Evolutionary conservation across 1,284 basidiomycete genomes (phyloP).

Genomic region (Mycena citricolor): DNA sequence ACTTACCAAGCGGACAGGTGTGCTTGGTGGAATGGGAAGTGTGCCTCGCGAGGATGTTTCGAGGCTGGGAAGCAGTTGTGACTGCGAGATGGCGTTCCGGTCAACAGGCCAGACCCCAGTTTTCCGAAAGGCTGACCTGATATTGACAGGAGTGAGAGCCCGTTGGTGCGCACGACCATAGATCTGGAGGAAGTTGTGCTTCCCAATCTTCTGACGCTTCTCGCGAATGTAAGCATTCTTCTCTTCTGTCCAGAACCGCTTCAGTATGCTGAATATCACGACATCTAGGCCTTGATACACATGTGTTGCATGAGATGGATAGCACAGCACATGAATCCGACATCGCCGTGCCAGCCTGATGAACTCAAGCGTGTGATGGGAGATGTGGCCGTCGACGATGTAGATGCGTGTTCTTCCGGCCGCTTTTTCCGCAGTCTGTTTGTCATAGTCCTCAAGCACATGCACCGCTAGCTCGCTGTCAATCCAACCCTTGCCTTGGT

Average conservation of each 20-base stretch:
- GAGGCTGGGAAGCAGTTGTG: conserved; percentile 20
- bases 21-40: not conserved
- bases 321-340: conserved; percentile 39
- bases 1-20: too few species aligned
- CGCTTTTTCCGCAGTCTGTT: conserved; percentile 33
- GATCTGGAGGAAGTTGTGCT: too few species aligned
- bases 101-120: conserved; percentile 19
- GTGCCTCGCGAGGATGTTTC: conserved; percentile 11
- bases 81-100: conserved; percentile 11
- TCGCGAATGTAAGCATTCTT: conserved; percentile 26
- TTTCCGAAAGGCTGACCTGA: conserved; percentile 3
- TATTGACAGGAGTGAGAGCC: not conserved
- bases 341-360: conserved; percentile 34
- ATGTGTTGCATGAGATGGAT: conserved; percentile 43
- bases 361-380: conserved; percentile 40
- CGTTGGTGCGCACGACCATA: not conserved
- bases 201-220: not conserved
- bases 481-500: conserved; percentile 38
- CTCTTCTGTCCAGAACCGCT: conserved; percentile 22
- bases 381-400: conserved; percentile 44
- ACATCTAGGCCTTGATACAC: conserved; percentile 46
- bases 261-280: conserved; percentile 32
- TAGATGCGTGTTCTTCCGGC: conserved; percentile 31
- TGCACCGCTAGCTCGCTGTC: conserved; percentile 35
- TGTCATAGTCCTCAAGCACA: conserved; percentile 38